Conservation (phyloP, 768 basidiomycete species). For the Lentinula raphanica region DNA sequence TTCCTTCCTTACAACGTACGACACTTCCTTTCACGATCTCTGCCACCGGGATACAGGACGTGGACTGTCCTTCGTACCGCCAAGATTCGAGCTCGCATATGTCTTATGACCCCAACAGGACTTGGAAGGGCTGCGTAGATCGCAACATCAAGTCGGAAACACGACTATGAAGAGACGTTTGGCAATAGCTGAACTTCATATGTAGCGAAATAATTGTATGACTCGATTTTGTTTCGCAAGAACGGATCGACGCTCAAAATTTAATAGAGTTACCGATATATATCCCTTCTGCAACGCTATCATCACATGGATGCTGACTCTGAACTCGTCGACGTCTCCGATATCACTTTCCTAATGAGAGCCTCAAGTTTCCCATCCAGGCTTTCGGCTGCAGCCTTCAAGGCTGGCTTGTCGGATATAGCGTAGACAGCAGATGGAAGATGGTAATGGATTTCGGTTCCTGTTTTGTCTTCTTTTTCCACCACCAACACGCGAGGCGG, state of each 20-base stretch:
- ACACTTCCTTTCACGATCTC: neutral
- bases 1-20: neutral
- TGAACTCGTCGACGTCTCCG: constrained; percentile 3
- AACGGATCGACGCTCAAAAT: too few relatives aligned
- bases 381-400: constrained; percentile 27
- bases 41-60: neutral
- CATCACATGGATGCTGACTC: neutral
- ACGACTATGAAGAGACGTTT: too few relatives aligned
- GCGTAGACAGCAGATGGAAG: constrained; percentile 43
- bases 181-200: neutral
- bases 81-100: neutral
- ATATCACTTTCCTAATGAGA: constrained; percentile 31
- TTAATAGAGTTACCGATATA: too few relatives aligned
- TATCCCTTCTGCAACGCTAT: too few relatives aligned
- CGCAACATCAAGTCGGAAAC: too few relatives aligned
- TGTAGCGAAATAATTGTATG: neutral
- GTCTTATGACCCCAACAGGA: neutral
- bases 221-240: too few relatives aligned
- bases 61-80: neutral
- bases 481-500: constrained; percentile 41
- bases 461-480: constrained; percentile 31
- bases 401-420: constrained; percentile 21
- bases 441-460: constrained; percentile 41
- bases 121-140: neutral
- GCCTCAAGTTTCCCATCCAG: constrained; percentile 42